Evolutionary conservation across 192 early-diverging fungal genomes (phyloP).

Genomic region (Podila clonocystis): DNA sequence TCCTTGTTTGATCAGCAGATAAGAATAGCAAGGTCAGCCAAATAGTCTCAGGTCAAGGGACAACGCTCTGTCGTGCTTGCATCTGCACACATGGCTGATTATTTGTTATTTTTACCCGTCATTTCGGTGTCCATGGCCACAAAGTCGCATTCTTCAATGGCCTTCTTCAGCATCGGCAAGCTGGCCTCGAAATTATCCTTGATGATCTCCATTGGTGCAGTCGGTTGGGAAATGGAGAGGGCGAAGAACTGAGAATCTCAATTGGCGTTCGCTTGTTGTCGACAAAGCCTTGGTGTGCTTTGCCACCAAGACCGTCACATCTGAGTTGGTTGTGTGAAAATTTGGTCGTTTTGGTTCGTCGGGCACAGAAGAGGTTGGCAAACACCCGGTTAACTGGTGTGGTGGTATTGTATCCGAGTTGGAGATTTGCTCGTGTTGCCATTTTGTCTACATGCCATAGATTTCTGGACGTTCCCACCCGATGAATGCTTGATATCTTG

Average conservation of each 20-base stretch:
- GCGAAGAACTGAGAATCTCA: background rate
- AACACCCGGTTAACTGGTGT: no score
- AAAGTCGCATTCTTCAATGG: conserved; percentile 75
- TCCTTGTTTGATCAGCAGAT: conserved; percentile 3
- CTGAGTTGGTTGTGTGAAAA: no score
- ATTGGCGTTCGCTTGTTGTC: no score
- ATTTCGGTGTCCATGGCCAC: conserved; percentile 87
- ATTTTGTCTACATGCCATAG: no score
- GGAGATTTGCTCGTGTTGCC: no score
- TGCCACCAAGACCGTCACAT: no score
- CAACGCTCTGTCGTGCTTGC: background rate
- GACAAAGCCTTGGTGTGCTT: no score
- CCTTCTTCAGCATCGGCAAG: conserved; percentile 68
- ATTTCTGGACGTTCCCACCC: no score
- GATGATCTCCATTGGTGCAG: conserved; percentile 71
- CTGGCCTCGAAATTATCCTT: conserved; percentile 68
- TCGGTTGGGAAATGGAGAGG: background rate
- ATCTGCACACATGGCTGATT: background rate
- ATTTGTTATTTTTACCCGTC: conserved; percentile 60
- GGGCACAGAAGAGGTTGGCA: no score
- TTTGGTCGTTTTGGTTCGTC: no score
- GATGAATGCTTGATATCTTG: no score
- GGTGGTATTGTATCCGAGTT: no score
- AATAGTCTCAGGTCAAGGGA: background rate
- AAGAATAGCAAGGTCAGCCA: background rate